These are phyloP conservation scores for Chalaropsis thielavioides DNA, from an alignment of 2,329 filamentous ascomycete genomes.

Conservation along the genomic window DNA sequence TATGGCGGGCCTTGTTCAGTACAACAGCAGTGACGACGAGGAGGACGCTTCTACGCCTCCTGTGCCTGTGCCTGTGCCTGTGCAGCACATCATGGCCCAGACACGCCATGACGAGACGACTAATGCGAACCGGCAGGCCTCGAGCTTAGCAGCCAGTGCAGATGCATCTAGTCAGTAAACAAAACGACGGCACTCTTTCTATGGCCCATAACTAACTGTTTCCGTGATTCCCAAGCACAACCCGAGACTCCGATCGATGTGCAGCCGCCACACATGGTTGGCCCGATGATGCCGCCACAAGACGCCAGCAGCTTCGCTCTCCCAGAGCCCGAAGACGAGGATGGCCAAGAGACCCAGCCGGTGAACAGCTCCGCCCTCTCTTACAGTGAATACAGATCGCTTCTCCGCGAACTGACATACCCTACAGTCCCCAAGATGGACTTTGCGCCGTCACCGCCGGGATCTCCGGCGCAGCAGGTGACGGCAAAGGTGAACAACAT, in stretches of 20 bases:
- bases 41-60: constrained; percentile 23
- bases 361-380: constrained; percentile 37
- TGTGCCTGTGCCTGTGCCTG: neutral
- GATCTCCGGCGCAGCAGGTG: constrained; percentile 37
- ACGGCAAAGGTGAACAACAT: constrained; percentile 60
- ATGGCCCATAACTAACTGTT: neutral
- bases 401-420: constrained; percentile 58
- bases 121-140: neutral
- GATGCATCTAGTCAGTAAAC: neutral
- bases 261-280: constrained; percentile 11
- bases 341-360: neutral
- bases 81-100: neutral
- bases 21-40: constrained; percentile 39
- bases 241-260: neutral
- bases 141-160: neutral
- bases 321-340: constrained; percentile 20
- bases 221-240: neutral
- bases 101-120: neutral
- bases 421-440: constrained; percentile 56
- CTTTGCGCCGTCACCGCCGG: constrained; percentile 60
- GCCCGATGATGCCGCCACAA: constrained; percentile 14
- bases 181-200: too few relatives aligned
- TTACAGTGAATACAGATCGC: constrained; percentile 49
- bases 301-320: constrained; percentile 10
- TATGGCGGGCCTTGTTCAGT: constrained; percentile 35